Conservation (phyloP, 2,329 filamentous ascomycete species). For the Ceratocystis harringtonii region DNA sequence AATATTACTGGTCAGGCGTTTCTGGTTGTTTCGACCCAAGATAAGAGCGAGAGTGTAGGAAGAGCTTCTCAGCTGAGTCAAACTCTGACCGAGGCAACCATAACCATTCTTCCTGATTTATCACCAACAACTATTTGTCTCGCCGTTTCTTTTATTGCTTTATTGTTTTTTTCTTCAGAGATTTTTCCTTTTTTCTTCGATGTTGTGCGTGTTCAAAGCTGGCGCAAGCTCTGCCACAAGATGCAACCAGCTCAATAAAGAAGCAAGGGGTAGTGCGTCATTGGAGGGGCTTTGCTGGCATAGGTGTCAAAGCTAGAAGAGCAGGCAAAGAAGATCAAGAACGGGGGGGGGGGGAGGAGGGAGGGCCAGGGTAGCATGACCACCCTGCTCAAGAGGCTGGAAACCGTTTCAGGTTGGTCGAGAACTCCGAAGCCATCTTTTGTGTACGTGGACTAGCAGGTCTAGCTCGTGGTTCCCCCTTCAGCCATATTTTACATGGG, state of each 20-base stretch:
- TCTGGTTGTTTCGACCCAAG: no score
- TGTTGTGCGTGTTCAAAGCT: background rate
- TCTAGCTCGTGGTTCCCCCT: no score
- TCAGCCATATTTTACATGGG: no score
- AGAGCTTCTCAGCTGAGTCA: background rate
- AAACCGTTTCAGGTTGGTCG: constrained; percentile 1
- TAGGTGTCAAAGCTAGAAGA: background rate
- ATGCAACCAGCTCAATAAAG: background rate
- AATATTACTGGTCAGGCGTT: no score
- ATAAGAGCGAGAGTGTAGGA: no score
- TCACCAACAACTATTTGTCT: background rate
- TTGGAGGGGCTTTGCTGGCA: background rate
- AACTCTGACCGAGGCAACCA: background rate
- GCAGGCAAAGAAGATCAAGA: background rate
- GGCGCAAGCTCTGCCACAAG: background rate
- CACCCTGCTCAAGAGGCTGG: background rate
- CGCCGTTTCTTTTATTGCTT: background rate
- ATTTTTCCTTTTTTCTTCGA: background rate
- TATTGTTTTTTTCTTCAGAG: background rate
- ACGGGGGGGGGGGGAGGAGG: background rate
- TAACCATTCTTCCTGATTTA: background rate
- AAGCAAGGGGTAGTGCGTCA: background rate
- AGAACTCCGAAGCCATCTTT: constrained; percentile 1
- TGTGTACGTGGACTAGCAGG: no score
- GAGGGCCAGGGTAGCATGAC: background rate